A percentile compares a stretch with the other conserved stretches of the same genome.
Conservation (phyloP, 306 rosid species). For the Lupinus albus region DNA sequence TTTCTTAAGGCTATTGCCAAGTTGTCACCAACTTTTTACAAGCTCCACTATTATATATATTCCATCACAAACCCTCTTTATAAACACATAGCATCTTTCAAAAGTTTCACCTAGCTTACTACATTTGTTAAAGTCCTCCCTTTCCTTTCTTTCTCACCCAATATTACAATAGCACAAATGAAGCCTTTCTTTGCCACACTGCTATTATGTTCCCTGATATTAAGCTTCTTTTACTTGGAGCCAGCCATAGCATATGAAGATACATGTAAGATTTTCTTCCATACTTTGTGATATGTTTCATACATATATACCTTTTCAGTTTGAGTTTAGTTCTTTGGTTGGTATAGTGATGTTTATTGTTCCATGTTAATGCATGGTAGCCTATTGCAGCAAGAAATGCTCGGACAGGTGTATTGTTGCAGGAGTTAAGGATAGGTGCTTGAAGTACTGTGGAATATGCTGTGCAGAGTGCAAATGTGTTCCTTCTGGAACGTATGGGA, state of each 20-base stretch:
- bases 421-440: conserved; percentile 63
- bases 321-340: background rate
- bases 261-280: conserved; percentile 40
- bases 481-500: conserved; percentile 82
- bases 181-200: conserved; percentile 46
- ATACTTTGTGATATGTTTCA: background rate
- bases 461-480: conserved; percentile 74
- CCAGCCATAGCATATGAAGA: conserved; percentile 42
- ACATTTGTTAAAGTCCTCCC: background rate
- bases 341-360: background rate
- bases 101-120: background rate
- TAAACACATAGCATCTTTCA: background rate
- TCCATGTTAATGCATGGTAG: conserved; percentile 39
- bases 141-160: no score
- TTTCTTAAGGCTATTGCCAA: background rate
- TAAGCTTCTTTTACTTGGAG: conserved; percentile 49
- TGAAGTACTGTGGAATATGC: conserved; percentile 72
- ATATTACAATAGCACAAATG: conserved; percentile 36
- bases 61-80: conserved; percentile 22
- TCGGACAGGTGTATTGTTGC: conserved; percentile 56
- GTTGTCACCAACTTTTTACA: background rate
- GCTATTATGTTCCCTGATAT: conserved; percentile 55
- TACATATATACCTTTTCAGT: background rate
- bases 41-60: conserved; percentile 36
- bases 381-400: conserved; percentile 56